phyloP scores from a whole-genome alignment of 2,329 filamentous ascomycete species.

The Rhynchosporium agropyri region DNA sequence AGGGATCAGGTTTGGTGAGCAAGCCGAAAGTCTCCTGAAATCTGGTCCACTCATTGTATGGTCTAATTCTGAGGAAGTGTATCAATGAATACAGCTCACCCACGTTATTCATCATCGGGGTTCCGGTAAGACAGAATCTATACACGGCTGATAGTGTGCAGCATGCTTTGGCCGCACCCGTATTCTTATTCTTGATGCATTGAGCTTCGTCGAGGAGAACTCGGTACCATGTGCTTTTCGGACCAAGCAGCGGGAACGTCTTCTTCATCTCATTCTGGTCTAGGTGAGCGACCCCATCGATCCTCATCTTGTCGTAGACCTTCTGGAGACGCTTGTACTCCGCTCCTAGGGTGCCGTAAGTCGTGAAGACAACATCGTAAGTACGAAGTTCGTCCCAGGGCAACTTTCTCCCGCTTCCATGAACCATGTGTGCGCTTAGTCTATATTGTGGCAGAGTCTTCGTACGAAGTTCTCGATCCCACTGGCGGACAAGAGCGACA shows the following conservation, averaged over 20 bases:
- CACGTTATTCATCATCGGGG: constrained; percentile 86
- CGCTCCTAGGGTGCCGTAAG: constrained; percentile 70
- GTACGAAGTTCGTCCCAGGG: constrained; percentile 62
- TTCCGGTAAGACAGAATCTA: constrained; percentile 77
- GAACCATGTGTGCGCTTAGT: constrained; percentile 69
- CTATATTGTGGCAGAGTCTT: constrained; percentile 64
- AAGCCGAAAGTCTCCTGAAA: constrained; percentile 53
- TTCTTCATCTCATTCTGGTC: constrained; percentile 44
- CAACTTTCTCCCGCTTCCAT: constrained; percentile 60
- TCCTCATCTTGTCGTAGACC: constrained; percentile 45
- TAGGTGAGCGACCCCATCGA: constrained; percentile 38
- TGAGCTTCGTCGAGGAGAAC: constrained; percentile 81
- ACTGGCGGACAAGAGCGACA: constrained; percentile 79
- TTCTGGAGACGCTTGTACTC: constrained; percentile 65
- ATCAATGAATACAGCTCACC: constrained; percentile 78
- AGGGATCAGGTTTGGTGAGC: constrained; percentile 34
- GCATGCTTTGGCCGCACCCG: constrained; percentile 62
- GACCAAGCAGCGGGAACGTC: constrained; percentile 55
- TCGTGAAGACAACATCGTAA: constrained; percentile 78
- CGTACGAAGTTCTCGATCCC: constrained; percentile 75
- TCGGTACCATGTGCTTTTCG: constrained; percentile 64
- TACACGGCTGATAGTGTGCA: constrained; percentile 60
- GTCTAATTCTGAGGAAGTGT: constrained; percentile 74
- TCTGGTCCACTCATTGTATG: constrained; percentile 65
- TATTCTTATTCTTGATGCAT: constrained; percentile 74